A percentile compares a stretch with the other conserved stretches of the same genome.
phyloP scores from a whole-genome alignment of 208 protist species.

The Entamoeba moshkovskii region DNA sequence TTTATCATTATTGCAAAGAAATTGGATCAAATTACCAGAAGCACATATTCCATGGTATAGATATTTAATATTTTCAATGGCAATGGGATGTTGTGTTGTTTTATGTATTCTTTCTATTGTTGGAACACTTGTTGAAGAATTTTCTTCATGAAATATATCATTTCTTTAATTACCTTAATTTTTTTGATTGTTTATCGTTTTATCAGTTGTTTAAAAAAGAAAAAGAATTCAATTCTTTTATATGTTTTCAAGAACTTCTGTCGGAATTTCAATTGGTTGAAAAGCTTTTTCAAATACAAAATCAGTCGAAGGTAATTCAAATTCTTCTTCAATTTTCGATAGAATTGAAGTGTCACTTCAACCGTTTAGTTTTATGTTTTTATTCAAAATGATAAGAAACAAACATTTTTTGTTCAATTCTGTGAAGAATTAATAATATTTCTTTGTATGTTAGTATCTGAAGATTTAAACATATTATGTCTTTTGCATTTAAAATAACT shows the following conservation, averaged over 20 bases:
- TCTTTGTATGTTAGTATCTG: not conserved
- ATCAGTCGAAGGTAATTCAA: not conserved
- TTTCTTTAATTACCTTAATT: not conserved
- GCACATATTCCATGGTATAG: not conserved
- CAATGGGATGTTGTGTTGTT: not conserved
- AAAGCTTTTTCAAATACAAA: not conserved
- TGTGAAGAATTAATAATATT: not conserved
- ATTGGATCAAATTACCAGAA: not conserved
- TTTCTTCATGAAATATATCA: not conserved
- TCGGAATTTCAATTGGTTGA: not conserved
- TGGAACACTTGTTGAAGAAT: not conserved
- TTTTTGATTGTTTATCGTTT: no score
- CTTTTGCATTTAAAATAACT: not conserved
- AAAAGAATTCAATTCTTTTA: not conserved
- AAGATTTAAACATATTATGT: not conserved
- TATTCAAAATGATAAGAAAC: not conserved
- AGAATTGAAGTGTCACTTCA: not conserved
- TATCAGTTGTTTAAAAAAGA: not conserved
- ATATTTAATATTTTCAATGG: not conserved
- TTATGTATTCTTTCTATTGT: not conserved
- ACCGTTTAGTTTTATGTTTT: not conserved
- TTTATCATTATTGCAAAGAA: not conserved
- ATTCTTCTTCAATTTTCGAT: not conserved
- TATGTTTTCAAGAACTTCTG: not conserved
- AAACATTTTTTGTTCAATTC: not conserved